These are phyloP conservation scores for Nidularia pulvinata DNA, from an alignment of 768 basidiomycete genomes.

Conservation along the genomic window DNA sequence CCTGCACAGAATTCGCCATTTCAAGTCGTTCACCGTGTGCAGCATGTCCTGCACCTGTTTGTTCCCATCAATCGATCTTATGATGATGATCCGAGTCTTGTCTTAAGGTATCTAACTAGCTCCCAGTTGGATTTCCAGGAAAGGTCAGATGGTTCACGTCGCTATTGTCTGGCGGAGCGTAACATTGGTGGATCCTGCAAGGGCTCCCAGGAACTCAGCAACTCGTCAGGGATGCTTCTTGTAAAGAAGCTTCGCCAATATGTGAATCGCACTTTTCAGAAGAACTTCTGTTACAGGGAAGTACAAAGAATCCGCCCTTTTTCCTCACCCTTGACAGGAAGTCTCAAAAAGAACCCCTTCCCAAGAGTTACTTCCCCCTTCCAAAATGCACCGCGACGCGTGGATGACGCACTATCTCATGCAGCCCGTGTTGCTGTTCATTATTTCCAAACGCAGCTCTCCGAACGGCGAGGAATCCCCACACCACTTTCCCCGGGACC, in stretches of 20 bases:
- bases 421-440: too few species aligned
- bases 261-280: too few species aligned
- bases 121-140: neutral
- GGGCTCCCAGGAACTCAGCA: neutral
- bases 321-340: neutral
- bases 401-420: neutral
- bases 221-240: neutral
- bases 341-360: neutral
- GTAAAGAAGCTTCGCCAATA: too few species aligned
- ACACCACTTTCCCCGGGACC: too few species aligned
- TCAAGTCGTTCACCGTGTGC: neutral
- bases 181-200: too few species aligned
- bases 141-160: neutral
- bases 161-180: neutral
- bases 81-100: neutral
- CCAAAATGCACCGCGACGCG: neutral
- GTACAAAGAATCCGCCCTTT: neutral
- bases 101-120: neutral
- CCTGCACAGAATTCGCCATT: neutral
- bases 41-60: conserved; percentile 1
- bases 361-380: neutral
- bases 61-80: conserved; percentile 1
- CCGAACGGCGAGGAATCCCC: too few species aligned
- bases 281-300: too few species aligned
- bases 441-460: too few species aligned